Evolutionary conservation across 2,329 filamentous ascomycete species (phyloP), one percentile per base, ranked within the genome.

Genomic region (Fusarium coicis): DNA sequence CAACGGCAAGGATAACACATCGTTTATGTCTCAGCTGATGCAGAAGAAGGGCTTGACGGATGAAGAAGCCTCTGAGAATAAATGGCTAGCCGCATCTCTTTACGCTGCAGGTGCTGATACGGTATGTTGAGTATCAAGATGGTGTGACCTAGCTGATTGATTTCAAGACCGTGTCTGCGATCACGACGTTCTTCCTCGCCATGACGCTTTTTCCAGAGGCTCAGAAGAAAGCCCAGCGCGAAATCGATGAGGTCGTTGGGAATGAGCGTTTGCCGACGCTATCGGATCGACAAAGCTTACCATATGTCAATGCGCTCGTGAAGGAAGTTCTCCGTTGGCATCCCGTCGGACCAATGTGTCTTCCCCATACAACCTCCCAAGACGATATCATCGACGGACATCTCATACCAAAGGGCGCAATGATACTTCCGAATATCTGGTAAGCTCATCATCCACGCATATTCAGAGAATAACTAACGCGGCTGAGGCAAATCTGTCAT

Each of bases 351-450:
- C 80, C 81, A 1, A 76, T 83, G 64, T 73, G 78, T 3, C 79
- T 88, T 14, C 79, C 82, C 3, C 81, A 84, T 56, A 78, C 79
- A 4, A 83, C 83, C 8, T 78, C 79, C 0, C 76, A 77, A 11
- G 76, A 79, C 9, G 70, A 75, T 5, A 11, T 70, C 0, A 70
- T 58, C 14, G 53, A 68, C 21, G 70, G 70, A 0, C 66, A 76
- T 47, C 59, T 70, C 3, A 78, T 79, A 10, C 77, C 78, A 2
- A 68, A 74, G 11, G 74, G 68, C 0, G 66, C 76, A 5, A 62
- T 73, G 62, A 32, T 78, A 5, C 68, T 77, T 30, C 50, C 57
- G 2, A 74, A 75, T 12, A 65, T 75, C 21, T 75, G 72, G 73
- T 70, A 10, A 47, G 68, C 54, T n/a, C n/a, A 11, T 16, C 30